Base-by-base conservation (phyloP, 1,284 basidiomycete species). In the Polyporus tsugae region DNA sequence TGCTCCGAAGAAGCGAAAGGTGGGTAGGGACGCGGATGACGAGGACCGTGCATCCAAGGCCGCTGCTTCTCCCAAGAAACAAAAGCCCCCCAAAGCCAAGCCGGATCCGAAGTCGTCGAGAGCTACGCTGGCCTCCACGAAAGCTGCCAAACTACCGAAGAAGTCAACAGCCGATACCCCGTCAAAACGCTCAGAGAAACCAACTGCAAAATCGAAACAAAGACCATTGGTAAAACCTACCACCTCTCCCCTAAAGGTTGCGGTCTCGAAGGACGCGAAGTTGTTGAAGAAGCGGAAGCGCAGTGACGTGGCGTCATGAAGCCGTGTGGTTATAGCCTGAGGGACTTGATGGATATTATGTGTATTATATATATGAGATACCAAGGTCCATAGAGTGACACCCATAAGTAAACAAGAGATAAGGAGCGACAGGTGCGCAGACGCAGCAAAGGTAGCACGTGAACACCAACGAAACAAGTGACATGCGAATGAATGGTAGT, bases 1-100 rank as follows among this genome's bases (percentile, higher is more conserved):
- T 4, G 64, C 66, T 15, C 9, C 65, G 41, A 80, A 80, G 73
- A 79, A 77, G 64, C 75, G 76, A 22, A 80, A 78, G 66, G 67
- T 77, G 11, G 69, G 67, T 10, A 61, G 53, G 7, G 36, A 33
- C n/a, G 59, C 55, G 41, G 44, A 25, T 22, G 39, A 38, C 6
- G n/a, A 46, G 35, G 64, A 35, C 25, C n/a, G 59, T 10, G 53
- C 38, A 25, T 19, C n/a, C 4, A 11, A 25, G 15, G 55, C 59
- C 13, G 36, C 59, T 6, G 44, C 60, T 19, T 10, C 38, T 25
- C 22, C 55, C 17, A 72, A 69, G 65, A 65, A 62, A 42, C 39
- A 52, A 35, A 70, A 64, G 62, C 42, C 41, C 6, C 11, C 60
- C 19, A 64, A 58, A 22, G 7, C 42, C 6, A 59, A 38, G 36